phyloP scores from a whole-genome alignment of 768 basidiomycete genomes.

The Kwoniella dejecticola region DNA sequence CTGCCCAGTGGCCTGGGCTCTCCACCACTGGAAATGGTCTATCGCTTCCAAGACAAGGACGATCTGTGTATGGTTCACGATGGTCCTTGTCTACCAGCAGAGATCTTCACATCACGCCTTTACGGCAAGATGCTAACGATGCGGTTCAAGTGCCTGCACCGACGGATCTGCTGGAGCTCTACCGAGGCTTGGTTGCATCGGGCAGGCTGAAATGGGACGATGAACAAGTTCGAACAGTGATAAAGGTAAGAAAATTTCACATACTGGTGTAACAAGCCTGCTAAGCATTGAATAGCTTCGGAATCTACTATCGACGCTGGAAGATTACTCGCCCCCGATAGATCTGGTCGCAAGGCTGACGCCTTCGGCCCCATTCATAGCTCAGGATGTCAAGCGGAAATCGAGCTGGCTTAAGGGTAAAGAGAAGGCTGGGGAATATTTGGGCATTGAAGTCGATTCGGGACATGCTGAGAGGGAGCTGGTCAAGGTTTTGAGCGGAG shows the following conservation, averaged over 20 bases:
- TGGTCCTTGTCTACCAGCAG: neutral
- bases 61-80: no score
- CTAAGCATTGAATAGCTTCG: constrained; percentile 57
- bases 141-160: constrained; percentile 6
- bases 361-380: constrained; percentile 34
- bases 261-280: neutral
- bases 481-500: constrained; percentile 59
- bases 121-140: neutral
- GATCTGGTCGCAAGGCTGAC: constrained; percentile 54
- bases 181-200: constrained; percentile 60
- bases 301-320: constrained; percentile 59
- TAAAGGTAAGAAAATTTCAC: constrained; percentile 57
- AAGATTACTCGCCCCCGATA: constrained; percentile 62
- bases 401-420: constrained; percentile 32
- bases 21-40: no score
- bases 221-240: constrained; percentile 62
- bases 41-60: no score
- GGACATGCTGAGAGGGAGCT: constrained; percentile 49
- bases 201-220: constrained; percentile 62
- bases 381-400: constrained; percentile 28
- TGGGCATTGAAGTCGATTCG: constrained; percentile 18
- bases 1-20: no score
- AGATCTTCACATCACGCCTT: neutral
- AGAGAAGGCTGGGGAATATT: constrained; percentile 35
- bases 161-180: constrained; percentile 60